phyloP scores from a whole-genome alignment of 495 filamentous ascomycete genomes.

The Penicillium longicatenatum region DNA sequence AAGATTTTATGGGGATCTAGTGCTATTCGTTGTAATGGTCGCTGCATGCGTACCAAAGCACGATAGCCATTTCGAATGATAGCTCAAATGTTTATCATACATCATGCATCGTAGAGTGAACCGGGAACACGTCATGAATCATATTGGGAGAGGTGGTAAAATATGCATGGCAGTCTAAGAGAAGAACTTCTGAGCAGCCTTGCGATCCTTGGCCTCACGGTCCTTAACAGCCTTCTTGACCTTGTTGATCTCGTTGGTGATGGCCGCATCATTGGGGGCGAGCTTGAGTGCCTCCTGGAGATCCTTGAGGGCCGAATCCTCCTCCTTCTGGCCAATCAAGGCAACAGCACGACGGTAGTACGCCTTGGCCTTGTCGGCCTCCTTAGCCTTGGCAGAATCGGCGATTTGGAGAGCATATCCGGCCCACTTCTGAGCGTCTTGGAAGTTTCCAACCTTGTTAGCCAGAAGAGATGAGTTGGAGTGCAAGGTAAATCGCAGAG shows the following conservation, averaged over 20 bases:
- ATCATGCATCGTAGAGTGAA: constrained; percentile 21
- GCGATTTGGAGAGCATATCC: constrained; percentile 70
- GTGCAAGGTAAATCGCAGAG: constrained; percentile 75
- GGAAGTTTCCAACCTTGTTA: constrained; percentile 73
- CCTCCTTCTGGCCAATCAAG: constrained; percentile 72
- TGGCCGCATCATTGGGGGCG: constrained; percentile 73
- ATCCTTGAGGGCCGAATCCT: constrained; percentile 78
- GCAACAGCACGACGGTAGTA: constrained; percentile 81
- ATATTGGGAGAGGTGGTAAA: constrained; percentile 15
- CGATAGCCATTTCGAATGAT: not conserved
- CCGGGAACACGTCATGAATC: constrained; percentile 36
- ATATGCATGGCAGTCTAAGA: constrained; percentile 32
- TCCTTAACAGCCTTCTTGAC: constrained; percentile 76
- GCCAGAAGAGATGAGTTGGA: constrained; percentile 78
- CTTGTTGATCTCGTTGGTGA: constrained; percentile 69
- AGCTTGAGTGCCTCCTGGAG: constrained; percentile 75
- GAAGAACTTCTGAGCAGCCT: constrained; percentile 88
- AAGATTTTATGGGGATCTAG: not conserved
- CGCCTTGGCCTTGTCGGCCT: constrained; percentile 86
- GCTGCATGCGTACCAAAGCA: not conserved
- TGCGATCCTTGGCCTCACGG: constrained; percentile 82
- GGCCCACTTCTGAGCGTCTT: constrained; percentile 69
- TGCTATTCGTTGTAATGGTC: not conserved
- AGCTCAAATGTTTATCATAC: constrained; percentile 20
- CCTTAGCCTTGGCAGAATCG: constrained; percentile 55